These are phyloP conservation scores for Lactarius psammicola DNA, from an alignment of 768 basidiomycete species.

Conservation along the genomic window DNA sequence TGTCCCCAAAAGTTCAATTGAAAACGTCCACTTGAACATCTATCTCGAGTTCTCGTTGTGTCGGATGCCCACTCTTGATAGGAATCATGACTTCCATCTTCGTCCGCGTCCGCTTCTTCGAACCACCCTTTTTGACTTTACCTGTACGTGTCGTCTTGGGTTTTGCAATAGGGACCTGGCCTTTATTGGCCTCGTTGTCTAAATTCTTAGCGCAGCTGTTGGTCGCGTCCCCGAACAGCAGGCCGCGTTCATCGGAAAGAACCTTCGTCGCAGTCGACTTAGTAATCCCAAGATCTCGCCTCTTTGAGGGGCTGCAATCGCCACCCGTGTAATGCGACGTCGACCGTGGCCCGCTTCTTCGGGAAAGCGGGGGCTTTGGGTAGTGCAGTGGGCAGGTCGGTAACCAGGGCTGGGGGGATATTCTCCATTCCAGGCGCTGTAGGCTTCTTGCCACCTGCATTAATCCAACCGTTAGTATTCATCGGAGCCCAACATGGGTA, in stretches of 20 bases:
- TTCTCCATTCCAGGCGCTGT: conserved; percentile 31
- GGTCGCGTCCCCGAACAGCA: conserved; percentile 61
- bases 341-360: conserved; percentile 65
- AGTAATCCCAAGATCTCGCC: conserved; percentile 39
- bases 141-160: conserved; percentile 8
- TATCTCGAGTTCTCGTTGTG: conserved; percentile 9
- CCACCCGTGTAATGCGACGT: conserved; percentile 63
- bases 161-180: conserved; percentile 24
- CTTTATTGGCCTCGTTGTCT: conserved; percentile 27
- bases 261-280: conserved; percentile 35
- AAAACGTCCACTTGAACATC: conserved; percentile 27
- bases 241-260: conserved; percentile 49
- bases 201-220: conserved; percentile 37
- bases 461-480: conserved; percentile 13
- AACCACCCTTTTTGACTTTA: conserved; percentile 12
- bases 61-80: neutral
- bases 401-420: conserved; percentile 28
- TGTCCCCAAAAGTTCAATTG: conserved; percentile 24
- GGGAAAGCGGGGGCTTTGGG: conserved; percentile 49
- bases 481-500: neutral
- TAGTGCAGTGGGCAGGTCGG: conserved; percentile 26
- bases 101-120: conserved; percentile 14
- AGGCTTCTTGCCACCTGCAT: conserved; percentile 29
- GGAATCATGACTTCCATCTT: conserved; percentile 32
- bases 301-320: conserved; percentile 77